phyloP scores from a whole-genome alignment of 495 filamentous ascomycete species.

The Hypoxylon trugodes region DNA sequence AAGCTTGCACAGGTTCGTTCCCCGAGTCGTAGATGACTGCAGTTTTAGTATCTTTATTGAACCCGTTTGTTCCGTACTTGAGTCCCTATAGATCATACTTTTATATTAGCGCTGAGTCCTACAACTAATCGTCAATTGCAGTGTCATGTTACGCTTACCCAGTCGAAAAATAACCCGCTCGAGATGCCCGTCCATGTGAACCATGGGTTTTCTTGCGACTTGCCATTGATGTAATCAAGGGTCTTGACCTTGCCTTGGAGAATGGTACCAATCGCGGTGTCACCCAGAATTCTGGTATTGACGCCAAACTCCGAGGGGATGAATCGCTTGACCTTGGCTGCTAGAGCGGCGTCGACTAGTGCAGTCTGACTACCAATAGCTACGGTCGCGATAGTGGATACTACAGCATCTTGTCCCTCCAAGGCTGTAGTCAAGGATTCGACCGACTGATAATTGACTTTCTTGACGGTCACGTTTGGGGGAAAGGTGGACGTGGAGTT shows the following conservation, averaged over 20 bases:
- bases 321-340: slow-evolving; percentile 67
- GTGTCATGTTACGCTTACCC: slow-evolving; percentile 43
- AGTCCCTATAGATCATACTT: slow-evolving; percentile 51
- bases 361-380: slow-evolving; percentile 52
- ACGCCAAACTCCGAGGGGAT: slow-evolving; percentile 72
- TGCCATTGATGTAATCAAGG: slow-evolving; percentile 58
- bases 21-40: slow-evolving; percentile 63
- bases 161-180: slow-evolving; percentile 62
- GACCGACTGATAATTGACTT: slow-evolving; percentile 65
- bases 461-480: slow-evolving; percentile 48
- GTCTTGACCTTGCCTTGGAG: slow-evolving; percentile 58
- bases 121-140: background rate
- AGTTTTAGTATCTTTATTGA: slow-evolving; percentile 55
- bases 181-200: slow-evolving; percentile 63
- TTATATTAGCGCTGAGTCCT: background rate
- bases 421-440: slow-evolving; percentile 61
- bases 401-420: slow-evolving; percentile 63
- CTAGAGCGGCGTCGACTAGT: slow-evolving; percentile 68
- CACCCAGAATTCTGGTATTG: slow-evolving; percentile 50
- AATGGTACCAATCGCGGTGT: slow-evolving; percentile 50
- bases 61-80: slow-evolving; percentile 42
- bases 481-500: slow-evolving; percentile 50
- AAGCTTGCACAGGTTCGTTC: slow-evolving; percentile 56
- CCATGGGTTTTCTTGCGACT: slow-evolving; percentile 43
- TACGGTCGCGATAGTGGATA: slow-evolving; percentile 56